These are phyloP conservation scores for Aschersonia sp. DNA, from an alignment of 2,329 filamentous ascomycete genomes.

Conservation along the genomic window DNA sequence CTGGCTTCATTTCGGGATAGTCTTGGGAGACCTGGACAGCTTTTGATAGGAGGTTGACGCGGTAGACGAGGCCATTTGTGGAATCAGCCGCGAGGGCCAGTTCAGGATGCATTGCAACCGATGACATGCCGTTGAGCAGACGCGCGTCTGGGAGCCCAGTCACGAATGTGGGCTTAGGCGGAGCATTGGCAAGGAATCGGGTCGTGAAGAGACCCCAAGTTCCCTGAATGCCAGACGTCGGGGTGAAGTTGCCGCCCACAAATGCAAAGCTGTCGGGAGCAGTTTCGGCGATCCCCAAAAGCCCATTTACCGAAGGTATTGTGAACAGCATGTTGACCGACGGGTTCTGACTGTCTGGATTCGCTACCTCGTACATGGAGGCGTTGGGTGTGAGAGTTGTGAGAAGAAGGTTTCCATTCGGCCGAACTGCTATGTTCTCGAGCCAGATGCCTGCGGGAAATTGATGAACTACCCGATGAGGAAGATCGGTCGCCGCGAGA, in stretches of 20 bases:
- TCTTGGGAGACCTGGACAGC: not conserved
- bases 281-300: constrained; percentile 4
- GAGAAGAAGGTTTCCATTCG: constrained; percentile 3
- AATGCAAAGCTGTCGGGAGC: constrained; percentile 1
- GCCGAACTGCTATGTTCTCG: constrained; percentile 4
- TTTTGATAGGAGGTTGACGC: constrained; percentile 21
- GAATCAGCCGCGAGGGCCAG: not conserved
- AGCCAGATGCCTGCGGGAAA: constrained; percentile 1
- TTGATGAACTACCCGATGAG: constrained; percentile 1
- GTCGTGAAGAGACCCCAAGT: not conserved
- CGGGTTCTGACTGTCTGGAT: not conserved
- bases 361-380: not conserved
- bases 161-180: not conserved
- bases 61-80: constrained; percentile 6
- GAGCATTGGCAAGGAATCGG: no score
- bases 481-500: not conserved
- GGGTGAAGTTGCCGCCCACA: constrained; percentile 1
- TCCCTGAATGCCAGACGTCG: not conserved
- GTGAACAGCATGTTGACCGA: not conserved
- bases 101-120: not conserved
- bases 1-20: constrained; percentile 14
- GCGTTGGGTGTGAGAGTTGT: constrained; percentile 1
- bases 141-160: not conserved
- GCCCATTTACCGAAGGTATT: not conserved
- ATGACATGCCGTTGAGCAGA: not conserved